These are phyloP conservation scores for Fusarium nurragi DNA, from an alignment of 2,329 filamentous ascomycete species.

Conservation along the genomic window DNA sequence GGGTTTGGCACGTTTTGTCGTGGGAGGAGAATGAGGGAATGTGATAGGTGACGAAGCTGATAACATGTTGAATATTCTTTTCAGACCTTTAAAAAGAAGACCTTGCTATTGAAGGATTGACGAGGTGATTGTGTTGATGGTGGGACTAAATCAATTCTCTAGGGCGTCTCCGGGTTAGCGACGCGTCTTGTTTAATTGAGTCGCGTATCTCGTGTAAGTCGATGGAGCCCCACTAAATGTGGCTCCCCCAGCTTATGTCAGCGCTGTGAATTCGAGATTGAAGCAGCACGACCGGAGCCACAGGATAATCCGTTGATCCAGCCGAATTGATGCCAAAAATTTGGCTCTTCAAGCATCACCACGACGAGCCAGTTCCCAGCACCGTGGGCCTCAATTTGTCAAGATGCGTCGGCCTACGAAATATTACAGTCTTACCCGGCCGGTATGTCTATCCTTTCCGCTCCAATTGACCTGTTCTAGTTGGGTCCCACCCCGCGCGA, in stretches of 20 bases:
- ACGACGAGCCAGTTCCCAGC: conserved; percentile 41
- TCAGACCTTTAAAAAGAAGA: neutral
- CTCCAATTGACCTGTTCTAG: conserved; percentile 3
- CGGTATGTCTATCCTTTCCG: conserved; percentile 58
- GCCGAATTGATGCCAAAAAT: conserved; percentile 45
- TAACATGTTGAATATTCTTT: conserved; percentile 57
- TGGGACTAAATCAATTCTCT: conserved; percentile 23
- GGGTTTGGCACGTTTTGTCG: conserved; percentile 50
- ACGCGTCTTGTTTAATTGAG: conserved; percentile 47
- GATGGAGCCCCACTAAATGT: conserved; percentile 25
- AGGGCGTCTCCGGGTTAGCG: conserved; percentile 24
- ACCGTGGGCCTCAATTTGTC: conserved; percentile 46
- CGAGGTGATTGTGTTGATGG: conserved; percentile 10
- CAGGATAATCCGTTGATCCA: conserved; percentile 45
- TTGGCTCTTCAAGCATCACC: conserved; percentile 42
- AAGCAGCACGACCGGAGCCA: conserved; percentile 26
- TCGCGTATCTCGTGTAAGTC: conserved; percentile 36
- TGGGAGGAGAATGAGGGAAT: conserved; percentile 60
- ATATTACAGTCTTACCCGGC: conserved; percentile 73
- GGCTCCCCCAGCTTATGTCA: conserved; percentile 32
- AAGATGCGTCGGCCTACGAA: conserved; percentile 66
- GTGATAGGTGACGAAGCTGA: conserved; percentile 67
- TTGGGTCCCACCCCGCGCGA: neutral
- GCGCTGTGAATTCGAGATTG: conserved; percentile 12
- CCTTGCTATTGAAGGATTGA: neutral